Evolutionary conservation across 768 basidiomycete species (phyloP), one percentile per base, ranked within the genome.

Genomic region (Hygrocybe punicea): DNA sequence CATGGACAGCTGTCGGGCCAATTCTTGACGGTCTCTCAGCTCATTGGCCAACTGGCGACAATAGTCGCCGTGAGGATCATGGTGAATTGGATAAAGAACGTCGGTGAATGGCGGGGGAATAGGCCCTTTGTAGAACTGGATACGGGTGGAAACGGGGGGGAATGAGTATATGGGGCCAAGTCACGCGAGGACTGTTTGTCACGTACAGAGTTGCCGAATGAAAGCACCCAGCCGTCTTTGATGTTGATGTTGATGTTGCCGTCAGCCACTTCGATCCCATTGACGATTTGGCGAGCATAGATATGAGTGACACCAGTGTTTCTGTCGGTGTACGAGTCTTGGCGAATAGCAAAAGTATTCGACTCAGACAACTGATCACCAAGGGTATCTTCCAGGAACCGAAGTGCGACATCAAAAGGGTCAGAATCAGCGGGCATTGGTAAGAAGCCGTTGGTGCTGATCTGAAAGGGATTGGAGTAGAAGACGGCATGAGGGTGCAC

Each of bases 161-260:
- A 44, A 40, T 58, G 56, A 44, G 35, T 35, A 47, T 1, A 34
- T 35, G 45, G 56, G 39, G 3, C 4, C 6, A 21, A 29, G 1
- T 23, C 7, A 23, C 23, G 40, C 29, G 14, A 19, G 52, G n/a
- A n/a, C n/a, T n/a, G n/a, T n/a, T n/a, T n/a, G n/a, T 56, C 33
- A 53, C 87, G 59, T 63, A 92, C 91, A 61, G 92, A 94, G 68
- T 87, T 89, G 45, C 94, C 94, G 64, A 86, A 92, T 1, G 92
- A 94, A 47, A 98, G 66, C 17, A 98, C 81, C 63, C 81, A 73
- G 44, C 92, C 93, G 54, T 89, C 82, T 72, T 86, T 86, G 71
- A 98, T 78, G 76, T 98, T 97, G 67, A 99, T 73, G 70, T 98
- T 98, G 76, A 97, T 83, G 71, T 97, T 89, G 25, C 90, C 91